Evolutionary conservation across 2,329 filamentous ascomycete species (phyloP).

Genomic region (Neodidymelliopsis sp.): DNA sequence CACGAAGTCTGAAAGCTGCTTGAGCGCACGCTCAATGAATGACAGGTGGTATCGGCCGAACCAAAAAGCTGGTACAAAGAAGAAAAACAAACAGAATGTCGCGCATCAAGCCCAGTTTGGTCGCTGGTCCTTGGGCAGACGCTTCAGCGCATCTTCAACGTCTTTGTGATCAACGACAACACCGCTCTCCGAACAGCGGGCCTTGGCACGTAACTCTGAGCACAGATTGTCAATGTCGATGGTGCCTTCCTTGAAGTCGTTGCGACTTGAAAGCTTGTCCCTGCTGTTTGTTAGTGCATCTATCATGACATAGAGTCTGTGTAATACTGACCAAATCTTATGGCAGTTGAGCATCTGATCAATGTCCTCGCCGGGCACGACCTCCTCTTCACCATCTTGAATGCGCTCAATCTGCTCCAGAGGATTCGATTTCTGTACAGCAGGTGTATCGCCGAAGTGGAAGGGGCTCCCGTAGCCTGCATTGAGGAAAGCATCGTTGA

Average conservation of each 20-base stretch:
- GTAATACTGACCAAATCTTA: slow-evolving; percentile 81
- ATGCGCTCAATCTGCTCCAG: slow-evolving; percentile 79
- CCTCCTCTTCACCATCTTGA: slow-evolving; percentile 73
- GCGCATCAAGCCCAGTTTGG: background rate
- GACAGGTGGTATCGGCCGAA: slow-evolving; percentile 20
- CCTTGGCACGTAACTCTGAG: slow-evolving; percentile 91
- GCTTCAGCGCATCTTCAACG: slow-evolving; percentile 71
- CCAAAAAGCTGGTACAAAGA: slow-evolving; percentile 12
- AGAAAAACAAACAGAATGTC: slow-evolving; percentile 5
- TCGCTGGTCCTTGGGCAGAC: slow-evolving; percentile 47
- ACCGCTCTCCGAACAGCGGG: slow-evolving; percentile 89
- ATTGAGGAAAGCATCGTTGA: slow-evolving; percentile 79
- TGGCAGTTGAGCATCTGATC: slow-evolving; percentile 80
- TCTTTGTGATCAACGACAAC: slow-evolving; percentile 89
- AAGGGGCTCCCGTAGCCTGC: slow-evolving; percentile 82
- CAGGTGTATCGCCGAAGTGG: slow-evolving; percentile 65
- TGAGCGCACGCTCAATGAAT: slow-evolving; percentile 8
- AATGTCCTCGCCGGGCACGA: slow-evolving; percentile 66
- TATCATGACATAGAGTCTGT: background rate
- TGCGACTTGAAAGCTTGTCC: slow-evolving; percentile 88
- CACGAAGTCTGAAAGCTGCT: slow-evolving; percentile 9
- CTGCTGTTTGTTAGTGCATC: slow-evolving; percentile 59
- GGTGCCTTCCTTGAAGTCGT: slow-evolving; percentile 86
- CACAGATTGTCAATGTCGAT: slow-evolving; percentile 94
- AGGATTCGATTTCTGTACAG: slow-evolving; percentile 65